Conservation (phyloP, 2,329 filamentous ascomycete genomes). For the Blastomyces parvus region DNA sequence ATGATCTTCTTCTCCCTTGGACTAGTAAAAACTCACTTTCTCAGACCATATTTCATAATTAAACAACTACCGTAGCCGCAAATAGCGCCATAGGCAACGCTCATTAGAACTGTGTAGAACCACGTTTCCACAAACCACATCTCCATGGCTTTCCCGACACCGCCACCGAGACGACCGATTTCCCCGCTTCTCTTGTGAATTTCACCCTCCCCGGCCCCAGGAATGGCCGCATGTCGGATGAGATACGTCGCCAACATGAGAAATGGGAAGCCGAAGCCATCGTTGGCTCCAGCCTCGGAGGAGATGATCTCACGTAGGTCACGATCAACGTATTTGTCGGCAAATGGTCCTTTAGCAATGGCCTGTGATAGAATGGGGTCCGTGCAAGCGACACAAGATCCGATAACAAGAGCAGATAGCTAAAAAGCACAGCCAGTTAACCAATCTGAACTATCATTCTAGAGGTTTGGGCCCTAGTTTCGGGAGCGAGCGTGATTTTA, state of each 20-base stretch:
- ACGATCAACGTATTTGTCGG: slow-evolving; percentile 52
- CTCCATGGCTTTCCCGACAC: slow-evolving; percentile 43
- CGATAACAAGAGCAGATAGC: slow-evolving; percentile 49
- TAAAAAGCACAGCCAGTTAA: slow-evolving; percentile 11
- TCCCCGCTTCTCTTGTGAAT: slow-evolving; percentile 21
- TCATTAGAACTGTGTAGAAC: slow-evolving; percentile 50
- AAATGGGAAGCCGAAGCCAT: slow-evolving; percentile 55
- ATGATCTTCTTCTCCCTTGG: slow-evolving; percentile 8
- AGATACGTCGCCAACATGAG: slow-evolving; percentile 50
- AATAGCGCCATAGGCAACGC: slow-evolving; percentile 44
- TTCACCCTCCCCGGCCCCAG: slow-evolving; percentile 17
- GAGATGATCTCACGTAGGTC: slow-evolving; percentile 53
- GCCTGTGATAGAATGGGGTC: slow-evolving; percentile 55
- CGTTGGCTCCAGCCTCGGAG: slow-evolving; percentile 52
- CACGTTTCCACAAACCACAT: slow-evolving; percentile 53
- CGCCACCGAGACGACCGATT: slow-evolving; percentile 45
- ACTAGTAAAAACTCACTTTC: slow-evolving; percentile 18
- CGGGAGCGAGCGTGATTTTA: slow-evolving; percentile 15
- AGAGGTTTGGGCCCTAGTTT: no score
- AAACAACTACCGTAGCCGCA: slow-evolving; percentile 43
- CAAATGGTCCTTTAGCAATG: slow-evolving; percentile 53
- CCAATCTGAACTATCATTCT: neutral
- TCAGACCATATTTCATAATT: slow-evolving; percentile 35
- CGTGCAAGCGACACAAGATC: slow-evolving; percentile 52
- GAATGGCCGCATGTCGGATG: slow-evolving; percentile 44